phyloP scores from a whole-genome alignment of 495 filamentous ascomycete genomes.

The Xylaria sp. region DNA sequence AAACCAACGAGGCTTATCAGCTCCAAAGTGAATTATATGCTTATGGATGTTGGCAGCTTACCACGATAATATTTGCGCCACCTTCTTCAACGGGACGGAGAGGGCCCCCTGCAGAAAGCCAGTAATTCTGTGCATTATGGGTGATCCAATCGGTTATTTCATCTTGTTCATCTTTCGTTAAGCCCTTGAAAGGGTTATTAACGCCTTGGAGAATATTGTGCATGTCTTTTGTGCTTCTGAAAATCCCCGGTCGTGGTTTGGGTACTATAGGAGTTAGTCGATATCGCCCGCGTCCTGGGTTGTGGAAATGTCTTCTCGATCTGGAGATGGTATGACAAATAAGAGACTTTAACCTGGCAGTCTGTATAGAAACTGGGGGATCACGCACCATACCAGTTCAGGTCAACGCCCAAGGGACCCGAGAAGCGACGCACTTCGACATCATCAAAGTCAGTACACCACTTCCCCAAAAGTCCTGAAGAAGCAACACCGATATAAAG shows the following conservation, averaged over 20 bases:
- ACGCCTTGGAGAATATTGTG: conserved; percentile 95
- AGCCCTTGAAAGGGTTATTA: conserved; percentile 64
- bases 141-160: conserved; percentile 74
- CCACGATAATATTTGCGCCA: conserved; percentile 79
- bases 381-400: conserved; percentile 72
- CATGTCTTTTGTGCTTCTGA: conserved; percentile 87
- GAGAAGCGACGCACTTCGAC: conserved; percentile 70
- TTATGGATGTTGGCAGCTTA: conserved; percentile 43
- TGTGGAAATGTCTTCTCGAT: neutral
- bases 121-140: conserved; percentile 80
- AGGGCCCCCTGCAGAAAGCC: conserved; percentile 73
- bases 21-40: neutral
- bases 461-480: too few species aligned
- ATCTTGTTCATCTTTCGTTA: conserved; percentile 65
- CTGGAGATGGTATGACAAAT: neutral
- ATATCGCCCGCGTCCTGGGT: conserved; percentile 8
- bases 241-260: conserved; percentile 83
- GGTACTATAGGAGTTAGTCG: conserved; percentile 70
- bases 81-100: conserved; percentile 70
- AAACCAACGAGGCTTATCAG: neutral
- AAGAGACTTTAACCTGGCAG: too few species aligned
- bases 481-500: too few species aligned
- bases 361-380: too few species aligned
- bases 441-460: neutral
- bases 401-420: conserved; percentile 69